Percentiles rank a stretch among this genome's conserved stretches.
phyloP scores from a whole-genome alignment of 257 asterid genomes.

The Nicotiana paniculata region DNA sequence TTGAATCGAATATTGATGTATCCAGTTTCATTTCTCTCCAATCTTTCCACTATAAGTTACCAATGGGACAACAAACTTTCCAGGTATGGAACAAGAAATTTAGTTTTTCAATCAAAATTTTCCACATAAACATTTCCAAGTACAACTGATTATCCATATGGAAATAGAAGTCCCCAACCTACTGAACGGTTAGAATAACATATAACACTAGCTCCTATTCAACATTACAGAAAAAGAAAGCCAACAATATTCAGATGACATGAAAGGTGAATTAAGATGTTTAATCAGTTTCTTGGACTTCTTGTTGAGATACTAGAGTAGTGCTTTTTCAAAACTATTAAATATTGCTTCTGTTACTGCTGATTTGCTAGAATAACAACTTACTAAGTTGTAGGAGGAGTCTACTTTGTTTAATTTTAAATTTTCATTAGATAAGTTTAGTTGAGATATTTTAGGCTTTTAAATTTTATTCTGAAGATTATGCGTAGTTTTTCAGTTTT shows the following conservation, averaged over 20 bases:
- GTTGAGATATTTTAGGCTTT: too few relatives aligned
- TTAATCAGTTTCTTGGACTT: neutral
- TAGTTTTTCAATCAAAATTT: too few relatives aligned
- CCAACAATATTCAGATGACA: neutral
- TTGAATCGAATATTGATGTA: neutral
- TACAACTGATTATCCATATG: neutral
- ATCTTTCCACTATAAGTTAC: neutral
- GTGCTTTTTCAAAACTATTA: too few relatives aligned
- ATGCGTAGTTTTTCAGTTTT: too few relatives aligned
- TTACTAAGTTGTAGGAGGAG: too few relatives aligned
- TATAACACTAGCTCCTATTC: neutral
- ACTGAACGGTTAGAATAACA: neutral
- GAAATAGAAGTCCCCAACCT: neutral
- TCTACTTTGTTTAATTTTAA: too few relatives aligned
- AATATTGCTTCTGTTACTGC: too few relatives aligned
- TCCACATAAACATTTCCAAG: neutral
- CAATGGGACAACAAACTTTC: neutral
- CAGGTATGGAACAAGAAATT: neutral
- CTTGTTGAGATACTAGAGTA: too few relatives aligned
- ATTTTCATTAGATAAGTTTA: too few relatives aligned
- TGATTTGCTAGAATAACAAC: too few relatives aligned
- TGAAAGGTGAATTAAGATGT: neutral
- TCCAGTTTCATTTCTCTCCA: neutral
- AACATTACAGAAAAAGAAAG: neutral
- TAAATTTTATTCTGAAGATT: too few relatives aligned